These are phyloP conservation scores for Pythium plurisporium DNA, from an alignment of 352 stramenopile species.

Conservation along the genomic window DNA sequence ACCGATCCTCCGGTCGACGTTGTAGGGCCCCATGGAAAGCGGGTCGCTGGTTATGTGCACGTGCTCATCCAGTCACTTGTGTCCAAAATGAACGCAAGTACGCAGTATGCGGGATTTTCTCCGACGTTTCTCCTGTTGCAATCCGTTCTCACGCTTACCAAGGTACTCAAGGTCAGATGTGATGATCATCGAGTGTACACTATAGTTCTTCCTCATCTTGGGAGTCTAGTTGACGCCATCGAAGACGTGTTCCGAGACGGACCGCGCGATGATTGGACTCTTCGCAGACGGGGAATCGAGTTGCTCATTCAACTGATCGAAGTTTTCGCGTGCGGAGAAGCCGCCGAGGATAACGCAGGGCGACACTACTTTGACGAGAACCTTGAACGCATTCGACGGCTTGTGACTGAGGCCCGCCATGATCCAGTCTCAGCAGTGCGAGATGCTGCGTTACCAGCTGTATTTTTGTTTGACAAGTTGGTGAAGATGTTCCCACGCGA, in stretches of 20 bases:
- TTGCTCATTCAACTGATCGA: constrained; percentile 47
- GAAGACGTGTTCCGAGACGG: constrained; percentile 52
- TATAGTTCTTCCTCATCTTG: constrained; percentile 32
- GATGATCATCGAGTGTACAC: constrained; percentile 24
- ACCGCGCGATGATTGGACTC: constrained; percentile 46
- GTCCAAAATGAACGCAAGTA: constrained; percentile 46
- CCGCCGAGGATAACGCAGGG: constrained; percentile 5
- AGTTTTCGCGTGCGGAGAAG: constrained; percentile 33
- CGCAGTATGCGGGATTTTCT: constrained; percentile 37
- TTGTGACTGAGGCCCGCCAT: constrained; percentile 44
- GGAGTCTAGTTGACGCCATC: constrained; percentile 48
- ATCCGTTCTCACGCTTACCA: constrained; percentile 30
- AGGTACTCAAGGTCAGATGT: constrained; percentile 24
- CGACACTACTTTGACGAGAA: constrained; percentile 11
- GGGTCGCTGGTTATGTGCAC: constrained; percentile 35
- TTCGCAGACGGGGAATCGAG: constrained; percentile 49
- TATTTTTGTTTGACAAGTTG: constrained; percentile 35
- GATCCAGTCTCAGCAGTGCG: constrained; percentile 52
- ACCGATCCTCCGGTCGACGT: constrained; percentile 26
- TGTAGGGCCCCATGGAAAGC: constrained; percentile 28
- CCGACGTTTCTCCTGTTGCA: constrained; percentile 44
- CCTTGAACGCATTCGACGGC: constrained; percentile 32
- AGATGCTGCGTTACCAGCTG: constrained; percentile 39
- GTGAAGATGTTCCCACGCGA: constrained; percentile 28
- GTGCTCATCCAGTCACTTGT: constrained; percentile 31